Percentiles rank a stretch among this genome's conserved stretches.
Conservation (phyloP, 768 basidiomycete genomes). For the Lanmaoa pseudosensibilis region DNA sequence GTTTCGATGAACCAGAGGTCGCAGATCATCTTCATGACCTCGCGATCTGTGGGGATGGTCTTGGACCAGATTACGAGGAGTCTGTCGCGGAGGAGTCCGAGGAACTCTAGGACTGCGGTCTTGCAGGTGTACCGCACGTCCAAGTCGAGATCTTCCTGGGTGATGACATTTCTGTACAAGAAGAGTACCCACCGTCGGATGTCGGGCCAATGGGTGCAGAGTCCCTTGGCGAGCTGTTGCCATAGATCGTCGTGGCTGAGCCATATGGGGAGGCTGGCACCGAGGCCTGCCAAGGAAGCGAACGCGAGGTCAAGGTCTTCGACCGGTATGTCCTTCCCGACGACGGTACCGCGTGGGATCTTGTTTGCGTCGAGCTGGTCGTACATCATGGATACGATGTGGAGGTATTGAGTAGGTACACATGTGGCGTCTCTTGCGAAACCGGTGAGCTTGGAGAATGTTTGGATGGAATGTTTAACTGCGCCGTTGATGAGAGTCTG, state of each 20-base stretch:
- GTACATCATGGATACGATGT: slow-evolving; percentile 23
- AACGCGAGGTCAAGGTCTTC: slow-evolving; percentile 14
- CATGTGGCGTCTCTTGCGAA: slow-evolving; percentile 15
- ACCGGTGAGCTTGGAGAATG: slow-evolving; percentile 14
- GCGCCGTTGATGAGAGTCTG: slow-evolving; percentile 19
- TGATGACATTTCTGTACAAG: slow-evolving; percentile 18
- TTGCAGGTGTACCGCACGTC: slow-evolving; percentile 24
- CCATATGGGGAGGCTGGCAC: slow-evolving; percentile 27
- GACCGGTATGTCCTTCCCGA: slow-evolving; percentile 3
- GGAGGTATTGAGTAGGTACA: slow-evolving; percentile 22
- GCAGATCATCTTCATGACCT: slow-evolving; percentile 30
- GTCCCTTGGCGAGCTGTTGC: slow-evolving; percentile 13
- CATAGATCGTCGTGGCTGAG: slow-evolving; percentile 14
- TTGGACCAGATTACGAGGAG: slow-evolving; percentile 29
- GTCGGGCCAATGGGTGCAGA: slow-evolving; percentile 22
- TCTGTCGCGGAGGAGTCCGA: slow-evolving; percentile 27
- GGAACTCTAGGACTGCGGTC: slow-evolving; percentile 25
- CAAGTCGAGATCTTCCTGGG: slow-evolving; percentile 1
- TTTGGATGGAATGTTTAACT: slow-evolving; percentile 10
- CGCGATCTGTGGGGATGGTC: slow-evolving; percentile 23
- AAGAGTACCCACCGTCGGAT: slow-evolving; percentile 31
- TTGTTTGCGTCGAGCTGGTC: slow-evolving; percentile 19
- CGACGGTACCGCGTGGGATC: slow-evolving; percentile 17
- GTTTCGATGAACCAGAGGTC: slow-evolving; percentile 31
- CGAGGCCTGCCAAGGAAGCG: slow-evolving; percentile 20